These are phyloP conservation scores for Pestalotiopsis sp. DNA, from an alignment of 2,329 filamentous ascomycete species.

Conservation along the genomic window DNA sequence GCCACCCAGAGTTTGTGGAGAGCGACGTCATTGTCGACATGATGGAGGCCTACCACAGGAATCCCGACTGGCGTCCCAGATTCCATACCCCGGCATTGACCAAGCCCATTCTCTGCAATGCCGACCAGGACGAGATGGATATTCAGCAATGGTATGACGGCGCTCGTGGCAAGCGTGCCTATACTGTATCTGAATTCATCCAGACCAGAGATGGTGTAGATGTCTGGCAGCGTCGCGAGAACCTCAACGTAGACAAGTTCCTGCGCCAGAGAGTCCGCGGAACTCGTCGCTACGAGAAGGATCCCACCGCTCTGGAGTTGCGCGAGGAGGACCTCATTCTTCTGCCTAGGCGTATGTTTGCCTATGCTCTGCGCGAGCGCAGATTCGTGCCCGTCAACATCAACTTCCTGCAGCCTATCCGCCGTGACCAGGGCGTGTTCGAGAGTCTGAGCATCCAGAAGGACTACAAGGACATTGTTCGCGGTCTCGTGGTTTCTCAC, in stretches of 20 bases:
- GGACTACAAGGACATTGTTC: conserved; percentile 44
- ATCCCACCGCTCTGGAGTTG: conserved; percentile 26
- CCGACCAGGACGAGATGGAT: conserved; percentile 35
- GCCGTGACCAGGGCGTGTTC: conserved; percentile 34
- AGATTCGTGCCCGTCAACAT: conserved; percentile 40
- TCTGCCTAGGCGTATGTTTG: conserved; percentile 43
- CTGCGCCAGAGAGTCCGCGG: conserved; percentile 36
- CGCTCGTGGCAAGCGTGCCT: conserved; percentile 30
- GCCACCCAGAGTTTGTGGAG: conserved; percentile 39
- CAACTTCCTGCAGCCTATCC: conserved; percentile 34
- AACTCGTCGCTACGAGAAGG: conserved; percentile 33
- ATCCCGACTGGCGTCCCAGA: conserved; percentile 37
- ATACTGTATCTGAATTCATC: conserved; percentile 35
- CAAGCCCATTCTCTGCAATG: conserved; percentile 32
- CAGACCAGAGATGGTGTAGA: conserved; percentile 38
- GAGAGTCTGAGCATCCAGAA: conserved; percentile 40
- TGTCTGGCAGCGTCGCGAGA: conserved; percentile 37
- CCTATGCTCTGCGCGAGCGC: conserved; percentile 41
- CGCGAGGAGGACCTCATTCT: conserved; percentile 33
- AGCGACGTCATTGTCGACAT: conserved; percentile 45
- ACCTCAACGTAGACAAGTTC: conserved; percentile 35
- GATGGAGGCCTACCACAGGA: conserved; percentile 40
- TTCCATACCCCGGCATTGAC: conserved; percentile 30
- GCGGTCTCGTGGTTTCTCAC: conserved; percentile 40
- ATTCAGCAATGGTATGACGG: conserved; percentile 40